These are phyloP conservation scores for Neonectria sp. DNA, from an alignment of 2,329 filamentous ascomycete genomes.

Conservation along the genomic window DNA sequence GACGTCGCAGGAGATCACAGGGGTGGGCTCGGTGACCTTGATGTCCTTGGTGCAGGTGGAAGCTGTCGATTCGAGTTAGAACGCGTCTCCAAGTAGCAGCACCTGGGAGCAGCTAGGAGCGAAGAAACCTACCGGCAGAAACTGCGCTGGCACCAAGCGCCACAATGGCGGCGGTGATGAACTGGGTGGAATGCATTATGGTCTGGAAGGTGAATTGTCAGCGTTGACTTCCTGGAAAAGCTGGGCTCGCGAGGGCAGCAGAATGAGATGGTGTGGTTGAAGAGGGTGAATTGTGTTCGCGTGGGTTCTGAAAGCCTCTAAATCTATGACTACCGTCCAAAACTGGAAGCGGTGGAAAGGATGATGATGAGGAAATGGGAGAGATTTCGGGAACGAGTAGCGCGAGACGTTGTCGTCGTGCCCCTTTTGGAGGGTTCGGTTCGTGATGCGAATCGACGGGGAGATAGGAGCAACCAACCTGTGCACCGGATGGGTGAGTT, in stretches of 20 bases:
- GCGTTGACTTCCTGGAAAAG: slow-evolving; percentile 21
- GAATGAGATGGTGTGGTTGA: not conserved
- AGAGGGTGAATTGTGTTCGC: not conserved
- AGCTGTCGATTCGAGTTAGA: slow-evolving; percentile 42
- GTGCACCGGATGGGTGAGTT: slow-evolving; percentile 32
- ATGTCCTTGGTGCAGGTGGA: slow-evolving; percentile 66
- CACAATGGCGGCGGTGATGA: slow-evolving; percentile 63
- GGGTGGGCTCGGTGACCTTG: slow-evolving; percentile 75
- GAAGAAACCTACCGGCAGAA: slow-evolving; percentile 56
- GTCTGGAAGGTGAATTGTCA: slow-evolving; percentile 45
- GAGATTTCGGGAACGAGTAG: not conserved
- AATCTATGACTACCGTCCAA: slow-evolving; percentile 34
- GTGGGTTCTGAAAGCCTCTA: slow-evolving; percentile 13
- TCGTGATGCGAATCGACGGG: slow-evolving; percentile 5
- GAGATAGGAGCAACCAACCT: slow-evolving; percentile 40
- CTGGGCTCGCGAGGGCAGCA: not conserved
- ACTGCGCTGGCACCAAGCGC: slow-evolving; percentile 58
- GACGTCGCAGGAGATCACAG: slow-evolving; percentile 76
- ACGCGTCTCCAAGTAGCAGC: not conserved
- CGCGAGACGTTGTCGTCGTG: slow-evolving; percentile 8
- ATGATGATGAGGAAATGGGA: slow-evolving; percentile 31
- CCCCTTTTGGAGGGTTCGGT: slow-evolving; percentile 17
- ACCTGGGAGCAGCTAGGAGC: no score
- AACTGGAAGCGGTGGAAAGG: slow-evolving; percentile 27
- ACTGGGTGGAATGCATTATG: slow-evolving; percentile 64